Base-by-base conservation (phyloP, 2,329 filamentous ascomycete genomes). In the Emydomyces testavorans region DNA sequence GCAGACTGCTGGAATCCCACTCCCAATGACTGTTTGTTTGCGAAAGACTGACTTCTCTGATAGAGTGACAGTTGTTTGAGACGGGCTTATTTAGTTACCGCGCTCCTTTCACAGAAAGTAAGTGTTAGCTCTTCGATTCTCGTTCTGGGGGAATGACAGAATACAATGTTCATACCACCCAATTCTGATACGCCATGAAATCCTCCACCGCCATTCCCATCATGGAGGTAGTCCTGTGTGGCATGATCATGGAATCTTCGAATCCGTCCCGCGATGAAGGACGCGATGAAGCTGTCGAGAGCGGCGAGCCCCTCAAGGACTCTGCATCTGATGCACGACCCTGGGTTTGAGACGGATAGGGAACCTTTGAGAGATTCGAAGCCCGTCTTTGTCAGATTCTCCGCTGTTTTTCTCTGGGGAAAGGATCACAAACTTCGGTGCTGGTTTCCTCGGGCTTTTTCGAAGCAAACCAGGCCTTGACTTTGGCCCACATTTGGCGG, bases 181-280 rank as follows among this genome's bases (percentile, higher is more conserved):
- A 46, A 13, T 39, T 46, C 28, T 46, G 44, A 32, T 46, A 46
- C 34, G 44, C 35, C 2, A 39, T 38, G 16, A 46, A 46, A 6
- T 46, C 44, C 2, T 46, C 44, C 15, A 23, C 32, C 15, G 24
- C 39, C 26, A 46, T 24, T 6, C 44, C 44, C 5, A 39, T 13
- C n/a, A 20, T 4, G 10, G 44, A 46, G 2, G 24, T 13, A 32
- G 44, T 11, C 6, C 34, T 31, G 3, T 32, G 36, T 37, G 42
- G 42, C 23, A 38, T 15, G n/a, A n/a, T 39, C 18, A 39, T 21
- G 7, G 16, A 1, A 3, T 38, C 43, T 24, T 29, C n/a, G 3
- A 29, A 7, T 3, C 28, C 36, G 8, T 46, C 44, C 7, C 44
- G 35, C 16, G 44, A 46, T 5, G 35, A 32, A 11, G 44, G 24